Conservation (phyloP, 306 rosid genomes). For the Alnus rubra region DNA sequence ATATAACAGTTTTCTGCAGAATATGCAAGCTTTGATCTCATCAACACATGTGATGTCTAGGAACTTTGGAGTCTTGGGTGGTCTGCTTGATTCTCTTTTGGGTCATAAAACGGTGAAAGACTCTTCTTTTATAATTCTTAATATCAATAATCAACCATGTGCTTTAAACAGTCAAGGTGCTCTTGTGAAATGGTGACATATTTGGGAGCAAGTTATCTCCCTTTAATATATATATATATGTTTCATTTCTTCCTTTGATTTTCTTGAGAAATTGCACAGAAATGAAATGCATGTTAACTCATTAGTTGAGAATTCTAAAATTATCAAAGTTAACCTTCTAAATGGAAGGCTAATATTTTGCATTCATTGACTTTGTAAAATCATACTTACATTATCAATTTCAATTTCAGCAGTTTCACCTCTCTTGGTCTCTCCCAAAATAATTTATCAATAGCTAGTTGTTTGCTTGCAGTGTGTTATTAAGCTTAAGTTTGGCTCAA, state of each 20-base stretch:
- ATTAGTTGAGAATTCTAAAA: not conserved
- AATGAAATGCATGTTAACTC: not conserved
- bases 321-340: not conserved
- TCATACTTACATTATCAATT: constrained; percentile 7
- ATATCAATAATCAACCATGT: not conserved
- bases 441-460: constrained; percentile 2
- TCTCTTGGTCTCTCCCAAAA: constrained; percentile 9
- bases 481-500: constrained; percentile 26
- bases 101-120: not conserved
- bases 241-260: not conserved
- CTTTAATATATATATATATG: not conserved
- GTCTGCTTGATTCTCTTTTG: not conserved
- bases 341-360: constrained; percentile 1
- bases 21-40: not conserved
- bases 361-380: constrained; percentile 2
- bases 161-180: not conserved
- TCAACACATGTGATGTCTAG: not conserved
- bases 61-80: not conserved
- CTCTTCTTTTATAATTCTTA: not conserved
- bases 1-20: not conserved
- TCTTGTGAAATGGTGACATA: not conserved
- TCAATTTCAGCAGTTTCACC: not conserved
- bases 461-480: constrained; percentile 16
- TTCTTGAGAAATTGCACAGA: too few species aligned
- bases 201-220: not conserved